A percentile compares a stretch with the other conserved stretches of the same genome.
Evolutionary conservation across 2,329 filamentous ascomycete species (phyloP).

Genomic region (Gaeumannomyces tritici): DNA sequence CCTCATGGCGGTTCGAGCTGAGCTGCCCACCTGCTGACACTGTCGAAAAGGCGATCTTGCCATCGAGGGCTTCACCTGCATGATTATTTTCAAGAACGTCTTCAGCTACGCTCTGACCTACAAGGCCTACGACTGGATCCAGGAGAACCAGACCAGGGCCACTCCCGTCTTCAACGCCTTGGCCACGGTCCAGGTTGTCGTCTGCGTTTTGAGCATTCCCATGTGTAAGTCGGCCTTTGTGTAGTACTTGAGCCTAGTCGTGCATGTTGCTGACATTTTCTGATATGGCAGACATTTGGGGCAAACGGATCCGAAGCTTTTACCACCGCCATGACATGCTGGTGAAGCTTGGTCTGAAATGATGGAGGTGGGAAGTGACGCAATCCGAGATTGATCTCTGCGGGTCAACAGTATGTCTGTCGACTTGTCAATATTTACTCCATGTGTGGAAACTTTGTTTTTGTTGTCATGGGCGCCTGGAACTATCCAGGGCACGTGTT

Average conservation of each 20-base stretch:
- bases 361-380: background rate
- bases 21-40: too few relatives aligned
- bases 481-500: too few relatives aligned
- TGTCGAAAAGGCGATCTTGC: conserved; percentile 60
- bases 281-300: conserved; percentile 54
- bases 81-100: conserved; percentile 90
- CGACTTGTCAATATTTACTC: background rate
- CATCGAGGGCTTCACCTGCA: conserved; percentile 80
- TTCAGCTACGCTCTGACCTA: conserved; percentile 83
- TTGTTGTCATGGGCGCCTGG: too few relatives aligned
- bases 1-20: too few relatives aligned
- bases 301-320: conserved; percentile 65
- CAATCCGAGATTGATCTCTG: background rate
- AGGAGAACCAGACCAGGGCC: conserved; percentile 47
- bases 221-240: conserved; percentile 53
- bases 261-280: background rate
- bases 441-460: too few relatives aligned
- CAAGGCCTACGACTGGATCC: conserved; percentile 76
- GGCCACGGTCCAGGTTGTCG: conserved; percentile 64
- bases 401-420: background rate
- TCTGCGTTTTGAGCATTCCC: conserved; percentile 67
- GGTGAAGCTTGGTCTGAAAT: conserved; percentile 28
- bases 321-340: conserved; percentile 69
- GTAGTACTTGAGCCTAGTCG: background rate
- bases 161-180: conserved; percentile 55